Base-by-base conservation (phyloP, 2,329 filamentous ascomycete genomes). In the Ceratocystis diversiconidia region DNA sequence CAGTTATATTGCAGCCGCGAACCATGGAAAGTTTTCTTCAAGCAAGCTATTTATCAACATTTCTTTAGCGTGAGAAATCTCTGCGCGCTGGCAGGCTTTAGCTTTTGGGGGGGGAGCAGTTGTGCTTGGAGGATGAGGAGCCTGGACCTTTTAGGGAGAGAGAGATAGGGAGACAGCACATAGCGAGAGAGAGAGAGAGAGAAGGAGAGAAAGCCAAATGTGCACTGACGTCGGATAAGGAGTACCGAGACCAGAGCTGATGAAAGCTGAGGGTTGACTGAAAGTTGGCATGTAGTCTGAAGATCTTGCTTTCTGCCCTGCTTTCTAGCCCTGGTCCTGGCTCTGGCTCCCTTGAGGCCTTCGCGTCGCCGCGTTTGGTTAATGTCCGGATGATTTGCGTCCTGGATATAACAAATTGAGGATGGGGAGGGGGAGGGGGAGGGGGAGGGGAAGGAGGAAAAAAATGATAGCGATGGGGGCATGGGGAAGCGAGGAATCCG, bases 361-460 rank as follows among this genome's bases (percentile, higher is more conserved):
- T 22, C 52, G 52, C 22, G 12, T 57, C 25, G 12, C 52, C 15
- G 25, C 30, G 15, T 57, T 57, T 57, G 52, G 52, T 57, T 30
- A 57, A 57, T 57, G 52, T 57, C 52, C 52, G 52, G 52, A 57
- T 17, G 52, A 57, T 57, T 57, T 57, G 52, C 52, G 52, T 28
- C 52, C 22, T 57, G 52, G 52, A 57, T 57, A 32, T 57, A 30
- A 36, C 8, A 12, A 36, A 10, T 12, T 36, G 36, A 36, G 10
- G 36, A 36, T 12, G 15, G 12, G 10, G 17, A 57, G 5, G 5
- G 12, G 28, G 25, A 22, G 10, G 25, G 8, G 15, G 50, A 55
- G 10, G n/a, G n/a, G 48, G 2, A 8, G 28, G 19, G 5, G 44
- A 17, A 10, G 28, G 22, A 55, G 19, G 2, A 55, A 3, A 25